These are phyloP conservation scores for Extremus antarcticus DNA, from an alignment of 495 filamentous ascomycete species.

Conservation along the genomic window DNA sequence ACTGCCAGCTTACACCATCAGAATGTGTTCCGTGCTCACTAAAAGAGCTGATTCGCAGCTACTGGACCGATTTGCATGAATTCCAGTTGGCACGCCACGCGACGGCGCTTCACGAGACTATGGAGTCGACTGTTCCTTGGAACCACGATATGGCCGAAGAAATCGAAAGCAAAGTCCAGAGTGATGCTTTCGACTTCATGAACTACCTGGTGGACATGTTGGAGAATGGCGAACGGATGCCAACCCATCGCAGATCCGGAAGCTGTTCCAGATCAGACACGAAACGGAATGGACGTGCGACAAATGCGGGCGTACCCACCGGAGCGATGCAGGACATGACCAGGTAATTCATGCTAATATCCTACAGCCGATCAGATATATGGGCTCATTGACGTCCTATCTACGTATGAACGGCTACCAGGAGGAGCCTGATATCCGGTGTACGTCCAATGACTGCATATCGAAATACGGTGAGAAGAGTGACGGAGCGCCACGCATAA, in stretches of 20 bases:
- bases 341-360: neutral
- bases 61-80: neutral
- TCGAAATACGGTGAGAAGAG: neutral
- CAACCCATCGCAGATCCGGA: neutral
- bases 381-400: neutral
- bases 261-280: neutral
- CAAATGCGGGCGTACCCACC: neutral
- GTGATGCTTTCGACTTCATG: conserved; percentile 6
- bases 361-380: neutral
- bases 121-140: neutral
- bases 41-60: neutral
- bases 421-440: neutral
- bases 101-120: neutral
- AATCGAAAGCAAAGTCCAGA: neutral
- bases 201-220: neutral
- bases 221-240: neutral
- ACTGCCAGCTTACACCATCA: neutral
- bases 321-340: neutral
- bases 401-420: neutral
- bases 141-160: neutral
- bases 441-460: neutral
- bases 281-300: neutral
- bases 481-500: neutral
- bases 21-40: neutral
- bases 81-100: neutral